Evolutionary conservation across 768 basidiomycete species (phyloP).

Genomic region (Suillus lakei): DNA sequence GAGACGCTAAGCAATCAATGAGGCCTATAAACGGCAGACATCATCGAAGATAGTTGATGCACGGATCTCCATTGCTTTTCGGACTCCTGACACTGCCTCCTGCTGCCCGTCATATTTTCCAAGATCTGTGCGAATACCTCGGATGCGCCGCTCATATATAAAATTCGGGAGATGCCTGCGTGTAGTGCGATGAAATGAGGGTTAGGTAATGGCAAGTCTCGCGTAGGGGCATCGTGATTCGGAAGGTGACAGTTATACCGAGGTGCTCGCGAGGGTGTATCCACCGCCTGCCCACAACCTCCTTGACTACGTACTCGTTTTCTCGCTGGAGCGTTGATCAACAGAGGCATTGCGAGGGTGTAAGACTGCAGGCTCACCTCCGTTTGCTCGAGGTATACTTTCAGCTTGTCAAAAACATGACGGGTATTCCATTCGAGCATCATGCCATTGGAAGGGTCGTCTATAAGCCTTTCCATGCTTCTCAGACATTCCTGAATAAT

Average conservation of each 20-base stretch:
- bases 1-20: background rate
- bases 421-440: background rate
- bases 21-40: background rate
- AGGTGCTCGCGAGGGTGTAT: background rate
- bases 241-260: background rate
- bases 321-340: background rate
- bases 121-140: background rate
- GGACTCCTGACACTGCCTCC: background rate
- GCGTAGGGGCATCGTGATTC: background rate
- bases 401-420: background rate
- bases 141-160: background rate
- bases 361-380: background rate
- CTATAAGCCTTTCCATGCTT: background rate
- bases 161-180: slow-evolving; percentile 1
- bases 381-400: background rate
- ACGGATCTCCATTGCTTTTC: background rate
- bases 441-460: background rate
- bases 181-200: background rate
- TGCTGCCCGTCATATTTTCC: background rate
- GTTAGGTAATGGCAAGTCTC: background rate
- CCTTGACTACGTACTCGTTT: background rate
- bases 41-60: background rate
- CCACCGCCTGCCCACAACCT: background rate
- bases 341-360: background rate
- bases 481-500: background rate